phyloP scores from a whole-genome alignment of 1,284 basidiomycete genomes.

The Exobasidium cylindrosporum region DNA sequence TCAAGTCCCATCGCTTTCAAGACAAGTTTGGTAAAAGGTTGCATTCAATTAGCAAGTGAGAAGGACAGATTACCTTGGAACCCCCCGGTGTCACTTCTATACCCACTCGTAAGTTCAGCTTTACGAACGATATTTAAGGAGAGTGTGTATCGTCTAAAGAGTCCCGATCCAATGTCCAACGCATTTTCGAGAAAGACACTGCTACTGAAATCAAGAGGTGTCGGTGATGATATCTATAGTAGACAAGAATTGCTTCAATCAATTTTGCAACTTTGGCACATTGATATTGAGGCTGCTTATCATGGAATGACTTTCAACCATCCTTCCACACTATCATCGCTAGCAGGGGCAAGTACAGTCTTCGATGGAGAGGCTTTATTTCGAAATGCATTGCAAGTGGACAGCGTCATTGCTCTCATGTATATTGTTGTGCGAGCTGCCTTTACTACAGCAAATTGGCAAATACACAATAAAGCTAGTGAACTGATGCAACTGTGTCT shows the following conservation, averaged over 20 bases:
- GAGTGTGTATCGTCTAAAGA: conserved; percentile 15
- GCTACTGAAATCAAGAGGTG: conserved; percentile 2
- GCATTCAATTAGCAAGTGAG: conserved; percentile 38
- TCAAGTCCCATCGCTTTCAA: conserved; percentile 38
- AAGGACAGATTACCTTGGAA: conserved; percentile 32
- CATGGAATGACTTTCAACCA: conserved; percentile 24
- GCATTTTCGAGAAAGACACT: neutral
- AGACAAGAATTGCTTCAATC: conserved; percentile 36
- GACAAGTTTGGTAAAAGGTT: conserved; percentile 38
- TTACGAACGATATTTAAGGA: conserved; percentile 37
- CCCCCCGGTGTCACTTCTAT: conserved; percentile 34
- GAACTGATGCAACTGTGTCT: neutral
- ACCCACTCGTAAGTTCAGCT: conserved; percentile 31
- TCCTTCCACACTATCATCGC: conserved; percentile 4
- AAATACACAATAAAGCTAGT: neutral
- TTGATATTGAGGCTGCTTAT: conserved; percentile 29
- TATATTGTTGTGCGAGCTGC: conserved; percentile 22
- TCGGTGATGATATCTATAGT: neutral
- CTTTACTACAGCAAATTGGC: neutral
- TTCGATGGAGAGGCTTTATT: conserved; percentile 27
- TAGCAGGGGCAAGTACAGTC: conserved; percentile 4
- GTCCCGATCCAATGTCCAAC: neutral
- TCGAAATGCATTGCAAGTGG: conserved; percentile 26
- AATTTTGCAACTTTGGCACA: conserved; percentile 40
- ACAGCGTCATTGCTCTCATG: conserved; percentile 31